Base-by-base conservation (phyloP, 1,284 basidiomycete species). In the Tilletia caries region DNA sequence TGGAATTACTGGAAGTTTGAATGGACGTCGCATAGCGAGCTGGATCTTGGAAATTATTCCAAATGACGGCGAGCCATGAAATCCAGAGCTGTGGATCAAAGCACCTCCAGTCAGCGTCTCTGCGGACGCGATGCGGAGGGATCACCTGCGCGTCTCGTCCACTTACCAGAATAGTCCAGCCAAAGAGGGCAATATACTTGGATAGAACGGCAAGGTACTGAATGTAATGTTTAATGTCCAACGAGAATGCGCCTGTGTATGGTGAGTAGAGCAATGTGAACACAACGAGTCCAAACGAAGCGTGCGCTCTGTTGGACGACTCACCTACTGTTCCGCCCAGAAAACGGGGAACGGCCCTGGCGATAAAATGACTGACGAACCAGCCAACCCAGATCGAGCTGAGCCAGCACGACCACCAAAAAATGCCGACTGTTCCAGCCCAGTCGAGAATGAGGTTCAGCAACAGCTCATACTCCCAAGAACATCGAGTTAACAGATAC, bases 371-470 rank as follows among this genome's bases (percentile, higher is more conserved):
- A 5, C 89, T 86, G 48, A 84, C 88, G 92, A 92, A 95, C 91
- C 92, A 95, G 25, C 92, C 91, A 86, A 79, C 87, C 92, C 92
- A 94, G 34, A 88, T 85, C 48, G 92, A 87, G 48, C 87, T 88
- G 50, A 93, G 85, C 91, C 92, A 95, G 71, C 93, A 89, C 68
- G 91, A 92, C 92, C 92, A 95, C 88, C 89, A 94, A 12, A 92
- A 68, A 50, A 92, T 84, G 67, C 85, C 86, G 13, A 91, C 87
- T 34, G 48, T 89, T n/a, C n/a, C n/a, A n/a, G n/a, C n/a, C n/a
- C n/a, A n/a, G n/a, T n/a, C n/a, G n/a, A 23, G 89, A 83, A 62
- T 4, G 43, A 65, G 60, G 15, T 32, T 54, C 29, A 46, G 62
- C 52, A 70, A 6, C 67, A 52, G 43, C n/a, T n/a, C n/a, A n/a